Percentiles rank a stretch among this genome's conserved stretches.
Evolutionary conservation across 768 basidiomycete species (phyloP).

Genomic region (Cystofilobasidium bisporidii): DNA sequence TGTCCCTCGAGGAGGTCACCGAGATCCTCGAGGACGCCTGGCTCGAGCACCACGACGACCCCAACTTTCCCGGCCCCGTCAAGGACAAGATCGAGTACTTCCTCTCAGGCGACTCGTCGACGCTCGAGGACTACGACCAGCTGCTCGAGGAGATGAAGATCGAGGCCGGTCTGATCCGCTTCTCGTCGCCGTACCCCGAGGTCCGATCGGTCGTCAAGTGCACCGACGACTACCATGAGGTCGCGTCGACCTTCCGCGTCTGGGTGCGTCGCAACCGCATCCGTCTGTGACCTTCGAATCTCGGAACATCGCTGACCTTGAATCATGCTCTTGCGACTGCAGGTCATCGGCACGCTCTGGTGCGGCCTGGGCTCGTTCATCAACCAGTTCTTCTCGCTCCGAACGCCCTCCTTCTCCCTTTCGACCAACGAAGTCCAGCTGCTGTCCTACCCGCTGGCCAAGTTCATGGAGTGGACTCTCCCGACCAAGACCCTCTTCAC

Average conservation of each 20-base stretch:
- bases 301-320: no score
- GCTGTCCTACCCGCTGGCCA: slow-evolving; percentile 20
- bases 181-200: slow-evolving; percentile 33
- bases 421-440: slow-evolving; percentile 25
- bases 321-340: no score
- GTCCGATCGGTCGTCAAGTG: slow-evolving; percentile 61
- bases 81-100: slow-evolving; percentile 26
- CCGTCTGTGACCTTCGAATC: neutral
- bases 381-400: slow-evolving; percentile 30
- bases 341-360: slow-evolving; percentile 25
- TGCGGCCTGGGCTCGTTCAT: slow-evolving; percentile 32
- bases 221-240: slow-evolving; percentile 59
- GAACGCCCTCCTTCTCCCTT: slow-evolving; percentile 17
- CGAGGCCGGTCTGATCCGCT: slow-evolving; percentile 36
- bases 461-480: slow-evolving; percentile 12
- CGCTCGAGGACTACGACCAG: slow-evolving; percentile 22
- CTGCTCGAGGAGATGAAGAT: slow-evolving; percentile 28
- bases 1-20: slow-evolving; percentile 14
- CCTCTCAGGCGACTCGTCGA: slow-evolving; percentile 19
- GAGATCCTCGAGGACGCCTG: slow-evolving; percentile 26
- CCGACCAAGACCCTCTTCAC: slow-evolving; percentile 16
- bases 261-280: slow-evolving; percentile 42
- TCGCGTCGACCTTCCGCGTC: slow-evolving; percentile 42
- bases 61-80: slow-evolving; percentile 20
- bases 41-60: slow-evolving; percentile 19